Evolutionary conservation across 768 basidiomycete species (phyloP).

Genomic region (Pisolithus orientalis): DNA sequence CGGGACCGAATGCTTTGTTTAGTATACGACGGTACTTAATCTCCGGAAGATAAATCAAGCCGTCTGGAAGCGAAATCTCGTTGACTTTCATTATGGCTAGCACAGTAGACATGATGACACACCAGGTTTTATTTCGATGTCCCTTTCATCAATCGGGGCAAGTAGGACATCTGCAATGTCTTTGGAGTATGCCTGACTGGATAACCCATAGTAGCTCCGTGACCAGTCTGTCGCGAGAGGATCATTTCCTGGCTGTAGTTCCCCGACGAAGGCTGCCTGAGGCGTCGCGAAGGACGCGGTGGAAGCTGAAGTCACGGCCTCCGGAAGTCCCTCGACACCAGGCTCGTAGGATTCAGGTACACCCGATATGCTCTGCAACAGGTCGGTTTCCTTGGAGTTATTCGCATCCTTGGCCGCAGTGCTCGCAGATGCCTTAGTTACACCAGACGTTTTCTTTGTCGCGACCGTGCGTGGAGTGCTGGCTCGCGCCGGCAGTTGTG

Average conservation of each 20-base stretch:
- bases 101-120: conserved; percentile 15
- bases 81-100: too few relatives aligned
- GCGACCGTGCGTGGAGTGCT: conserved; percentile 18
- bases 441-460: conserved; percentile 11
- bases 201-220: conserved; percentile 78
- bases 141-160: conserved; percentile 65
- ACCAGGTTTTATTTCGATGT: conserved; percentile 96
- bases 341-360: conserved; percentile 12
- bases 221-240: conserved; percentile 69
- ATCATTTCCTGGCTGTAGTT: conserved; percentile 18
- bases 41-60: conserved; percentile 91
- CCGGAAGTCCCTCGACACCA: conserved; percentile 12
- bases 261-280: conserved; percentile 24
- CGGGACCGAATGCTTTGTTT: conserved; percentile 93
- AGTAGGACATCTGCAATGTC: conserved; percentile 69
- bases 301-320: conserved; percentile 4
- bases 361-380: conserved; percentile 15
- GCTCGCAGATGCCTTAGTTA: conserved; percentile 26
- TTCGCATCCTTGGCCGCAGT: conserved; percentile 20
- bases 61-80: conserved; percentile 46
- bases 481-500: conserved; percentile 18
- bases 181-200: conserved; percentile 66
- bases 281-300: conserved; percentile 7
- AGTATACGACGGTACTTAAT: conserved; percentile 92
- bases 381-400: conserved; percentile 15